A percentile compares a stretch with the other conserved stretches of the same genome.
phyloP scores from a whole-genome alignment of 495 filamentous ascomycete species.

The Podospora didyma region DNA sequence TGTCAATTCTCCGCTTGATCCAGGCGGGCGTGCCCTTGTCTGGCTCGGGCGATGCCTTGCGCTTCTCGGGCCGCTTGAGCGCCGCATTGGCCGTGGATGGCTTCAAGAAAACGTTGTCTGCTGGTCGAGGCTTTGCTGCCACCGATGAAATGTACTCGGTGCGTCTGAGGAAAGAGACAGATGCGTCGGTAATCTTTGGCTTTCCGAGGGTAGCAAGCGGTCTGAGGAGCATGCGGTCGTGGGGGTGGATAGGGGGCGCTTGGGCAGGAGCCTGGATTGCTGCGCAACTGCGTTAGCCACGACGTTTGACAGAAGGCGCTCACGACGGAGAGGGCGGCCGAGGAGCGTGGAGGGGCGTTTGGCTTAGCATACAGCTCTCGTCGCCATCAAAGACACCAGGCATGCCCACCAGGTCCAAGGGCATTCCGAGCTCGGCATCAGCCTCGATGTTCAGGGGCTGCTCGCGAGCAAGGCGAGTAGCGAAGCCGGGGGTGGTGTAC shows the following conservation, averaged over 20 bases:
- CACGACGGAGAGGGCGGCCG: too few species aligned
- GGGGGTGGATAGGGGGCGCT: conserved; percentile 67
- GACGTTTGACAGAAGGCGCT: too few species aligned
- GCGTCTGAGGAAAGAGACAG: conserved; percentile 87
- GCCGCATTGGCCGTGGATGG: conserved; percentile 37
- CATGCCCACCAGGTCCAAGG: conserved; percentile 89
- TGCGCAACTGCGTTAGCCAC: conserved; percentile 37
- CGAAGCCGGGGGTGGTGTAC: conserved; percentile 84
- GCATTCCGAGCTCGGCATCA: conserved; percentile 97
- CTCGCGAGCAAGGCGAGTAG: conserved; percentile 79
- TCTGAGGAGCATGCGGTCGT: conserved; percentile 75
- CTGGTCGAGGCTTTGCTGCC: conserved; percentile 25
- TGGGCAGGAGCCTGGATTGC: conserved; percentile 76
- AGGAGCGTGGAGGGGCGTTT: too few species aligned
- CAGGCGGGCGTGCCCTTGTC: conserved; percentile 72
- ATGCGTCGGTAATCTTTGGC: conserved; percentile 57
- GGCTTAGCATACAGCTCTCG: conserved; percentile 86
- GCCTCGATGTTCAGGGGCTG: conserved; percentile 95
- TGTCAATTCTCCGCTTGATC: conserved; percentile 75
- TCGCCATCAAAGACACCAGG: conserved; percentile 93
- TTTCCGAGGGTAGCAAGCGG: conserved; percentile 79
- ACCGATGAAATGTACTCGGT: conserved; percentile 92
- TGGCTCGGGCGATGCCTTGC: conserved; percentile 41
- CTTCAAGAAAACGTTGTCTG: conserved; percentile 28
- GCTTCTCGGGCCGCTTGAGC: conserved; percentile 36